Percentiles rank a stretch among this genome's conserved stretches.
Evolutionary conservation across 2,329 filamentous ascomycete genomes (phyloP).

Genomic region (Endothia cerciana): DNA sequence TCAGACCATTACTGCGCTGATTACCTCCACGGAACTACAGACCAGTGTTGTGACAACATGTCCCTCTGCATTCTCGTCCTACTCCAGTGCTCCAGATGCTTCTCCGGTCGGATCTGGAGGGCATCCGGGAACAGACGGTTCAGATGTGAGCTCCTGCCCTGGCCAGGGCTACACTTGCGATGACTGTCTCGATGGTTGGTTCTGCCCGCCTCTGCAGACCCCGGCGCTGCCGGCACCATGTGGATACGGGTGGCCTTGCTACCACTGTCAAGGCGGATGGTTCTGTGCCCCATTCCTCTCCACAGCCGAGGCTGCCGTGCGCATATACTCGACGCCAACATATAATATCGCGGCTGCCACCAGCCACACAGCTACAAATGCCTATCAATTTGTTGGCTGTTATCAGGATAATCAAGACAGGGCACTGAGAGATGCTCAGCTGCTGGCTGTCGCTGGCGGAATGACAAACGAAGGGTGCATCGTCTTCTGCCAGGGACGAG

Average conservation of each 20-base stretch:
- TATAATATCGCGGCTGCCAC: neutral
- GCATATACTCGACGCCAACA: neutral
- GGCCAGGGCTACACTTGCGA: slow-evolving; percentile 28
- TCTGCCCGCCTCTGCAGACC: slow-evolving; percentile 28
- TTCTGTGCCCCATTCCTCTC: slow-evolving; percentile 26
- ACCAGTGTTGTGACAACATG: slow-evolving; percentile 20
- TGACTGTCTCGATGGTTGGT: slow-evolving; percentile 28
- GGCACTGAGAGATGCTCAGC: slow-evolving; percentile 15
- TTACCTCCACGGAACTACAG: slow-evolving; percentile 21
- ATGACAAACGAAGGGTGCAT: slow-evolving; percentile 43
- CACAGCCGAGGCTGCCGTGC: slow-evolving; percentile 1
- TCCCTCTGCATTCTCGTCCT: slow-evolving; percentile 10
- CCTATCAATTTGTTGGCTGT: slow-evolving; percentile 23
- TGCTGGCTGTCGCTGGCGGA: slow-evolving; percentile 9
- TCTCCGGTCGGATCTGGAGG: neutral
- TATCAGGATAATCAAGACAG: slow-evolving; percentile 21
- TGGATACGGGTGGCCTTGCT: slow-evolving; percentile 29
- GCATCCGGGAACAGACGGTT: slow-evolving; percentile 6
- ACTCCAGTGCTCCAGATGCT: neutral
- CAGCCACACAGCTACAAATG: neutral
- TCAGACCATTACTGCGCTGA: slow-evolving; percentile 28
- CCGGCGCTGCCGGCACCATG: slow-evolving; percentile 27
- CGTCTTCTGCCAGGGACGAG: slow-evolving; percentile 49
- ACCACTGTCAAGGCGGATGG: slow-evolving; percentile 27
- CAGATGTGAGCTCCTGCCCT: slow-evolving; percentile 20